Percentiles rank a stretch among this genome's conserved stretches.
These are phyloP conservation scores for Globisporangium cystogenes DNA, from an alignment of 352 stramenopile species.

Conservation along the genomic window DNA sequence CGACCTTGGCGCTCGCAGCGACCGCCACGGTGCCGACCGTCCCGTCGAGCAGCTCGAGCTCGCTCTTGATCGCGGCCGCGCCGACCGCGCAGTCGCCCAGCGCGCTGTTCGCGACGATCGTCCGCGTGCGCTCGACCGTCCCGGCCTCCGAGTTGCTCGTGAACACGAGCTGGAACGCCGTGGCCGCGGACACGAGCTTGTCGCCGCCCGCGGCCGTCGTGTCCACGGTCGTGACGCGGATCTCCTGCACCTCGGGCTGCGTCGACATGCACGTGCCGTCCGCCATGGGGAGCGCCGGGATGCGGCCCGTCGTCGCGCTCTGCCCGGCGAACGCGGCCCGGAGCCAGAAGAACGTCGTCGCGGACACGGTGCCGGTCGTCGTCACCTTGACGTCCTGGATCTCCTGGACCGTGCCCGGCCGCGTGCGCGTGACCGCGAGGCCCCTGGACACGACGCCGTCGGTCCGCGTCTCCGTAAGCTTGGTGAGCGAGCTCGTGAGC, in stretches of 20 bases:
- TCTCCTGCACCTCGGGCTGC: constrained; percentile 85
- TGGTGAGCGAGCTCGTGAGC: constrained; percentile 24
- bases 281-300: constrained; percentile 71
- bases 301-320: constrained; percentile 63
- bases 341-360: constrained; percentile 37
- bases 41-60: constrained; percentile 38
- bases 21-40: constrained; percentile 49
- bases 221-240: constrained; percentile 87
- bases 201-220: constrained; percentile 89
- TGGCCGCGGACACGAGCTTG: constrained; percentile 77
- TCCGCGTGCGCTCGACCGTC: constrained; percentile 53
- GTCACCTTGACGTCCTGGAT: constrained; percentile 61
- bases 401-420: constrained; percentile 48
- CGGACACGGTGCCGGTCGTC: constrained; percentile 34
- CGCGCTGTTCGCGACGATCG: constrained; percentile 79
- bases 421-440: constrained; percentile 36
- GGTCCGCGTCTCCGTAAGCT: constrained; percentile 47
- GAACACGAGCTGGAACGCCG: constrained; percentile 88
- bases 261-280: constrained; percentile 59
- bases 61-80: constrained; percentile 37
- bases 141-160: constrained; percentile 51
- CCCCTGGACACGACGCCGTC: constrained; percentile 39
- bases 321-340: constrained; percentile 37
- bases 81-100: constrained; percentile 76
- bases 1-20: constrained; percentile 27